These are phyloP conservation scores for Mantamonas sphyraenae DNA, from an alignment of 78 protist species.

Conservation along the genomic window DNA sequence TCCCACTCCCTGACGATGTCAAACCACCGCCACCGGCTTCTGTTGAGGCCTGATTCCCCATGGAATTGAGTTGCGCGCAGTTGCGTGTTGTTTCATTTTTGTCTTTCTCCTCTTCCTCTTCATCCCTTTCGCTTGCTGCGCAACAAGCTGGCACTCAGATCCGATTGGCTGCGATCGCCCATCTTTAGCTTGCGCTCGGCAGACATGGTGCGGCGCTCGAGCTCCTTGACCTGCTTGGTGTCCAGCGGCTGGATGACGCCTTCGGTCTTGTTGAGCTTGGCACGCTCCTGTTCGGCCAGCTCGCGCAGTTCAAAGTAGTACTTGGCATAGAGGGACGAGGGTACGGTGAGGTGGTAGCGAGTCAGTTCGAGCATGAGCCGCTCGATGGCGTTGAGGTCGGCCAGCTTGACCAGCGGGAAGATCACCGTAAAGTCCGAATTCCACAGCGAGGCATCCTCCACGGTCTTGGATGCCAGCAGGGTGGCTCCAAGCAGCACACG, in stretches of 20 bases:
- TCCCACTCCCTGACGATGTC: too few species aligned
- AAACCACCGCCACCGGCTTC: too few species aligned
- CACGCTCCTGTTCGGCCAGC: background rate
- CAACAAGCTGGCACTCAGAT: too few species aligned
- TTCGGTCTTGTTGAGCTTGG: background rate
- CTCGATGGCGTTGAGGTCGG: constrained; percentile 47
- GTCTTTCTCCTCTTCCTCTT: too few species aligned
- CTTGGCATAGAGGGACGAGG: constrained; percentile 33
- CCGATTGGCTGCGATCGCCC: too few species aligned
- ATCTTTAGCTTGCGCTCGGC: too few species aligned
- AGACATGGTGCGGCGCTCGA: too few species aligned
- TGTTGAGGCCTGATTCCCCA: too few species aligned
- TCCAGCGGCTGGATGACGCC: too few species aligned
- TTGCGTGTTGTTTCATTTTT: too few species aligned
- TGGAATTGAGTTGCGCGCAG: too few species aligned
- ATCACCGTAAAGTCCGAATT: constrained; percentile 59
- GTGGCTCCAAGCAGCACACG: constrained; percentile 11
- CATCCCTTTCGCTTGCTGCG: too few species aligned
- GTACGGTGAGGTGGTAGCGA: constrained; percentile 34
- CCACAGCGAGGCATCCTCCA: constrained; percentile 80
- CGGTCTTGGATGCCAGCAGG: constrained; percentile 60
- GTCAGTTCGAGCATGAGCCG: constrained; percentile 36
- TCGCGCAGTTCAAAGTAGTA: constrained; percentile 20
- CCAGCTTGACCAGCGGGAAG: constrained; percentile 4
- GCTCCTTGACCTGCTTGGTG: background rate